Percentiles rank a stretch among this genome's conserved stretches.
These are phyloP conservation scores for Fusarium ramigenum DNA, from an alignment of 2,329 filamentous ascomycete species.

Conservation along the genomic window DNA sequence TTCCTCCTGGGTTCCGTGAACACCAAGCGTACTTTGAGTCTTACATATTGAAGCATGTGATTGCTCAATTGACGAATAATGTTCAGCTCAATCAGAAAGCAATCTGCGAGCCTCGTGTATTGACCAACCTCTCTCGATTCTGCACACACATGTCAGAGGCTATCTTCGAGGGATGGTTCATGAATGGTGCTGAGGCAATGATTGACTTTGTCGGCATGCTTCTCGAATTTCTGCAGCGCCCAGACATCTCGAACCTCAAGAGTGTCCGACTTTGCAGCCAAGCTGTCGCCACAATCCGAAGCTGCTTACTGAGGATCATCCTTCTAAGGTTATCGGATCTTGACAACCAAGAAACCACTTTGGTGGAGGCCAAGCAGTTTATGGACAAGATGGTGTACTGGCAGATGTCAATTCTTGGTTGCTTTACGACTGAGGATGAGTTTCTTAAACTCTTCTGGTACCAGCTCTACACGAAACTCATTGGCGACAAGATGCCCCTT, in stretches of 20 bases:
- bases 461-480: constrained; percentile 87
- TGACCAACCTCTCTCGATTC: constrained; percentile 88
- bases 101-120: constrained; percentile 80
- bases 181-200: constrained; percentile 83
- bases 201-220: constrained; percentile 88
- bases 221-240: constrained; percentile 87
- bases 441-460: constrained; percentile 90
- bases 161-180: constrained; percentile 96
- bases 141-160: constrained; percentile 85
- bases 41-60: constrained; percentile 79
- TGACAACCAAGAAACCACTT: constrained; percentile 69
- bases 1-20: constrained; percentile 91
- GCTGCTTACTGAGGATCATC: constrained; percentile 80
- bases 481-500: constrained; percentile 73
- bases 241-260: constrained; percentile 83
- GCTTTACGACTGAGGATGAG: constrained; percentile 80
- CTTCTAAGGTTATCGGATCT: constrained; percentile 85
- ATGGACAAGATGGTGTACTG: constrained; percentile 92
- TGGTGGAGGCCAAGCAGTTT: constrained; percentile 73
- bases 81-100: constrained; percentile 77
- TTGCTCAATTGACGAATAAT: constrained; percentile 74
- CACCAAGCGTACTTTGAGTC: constrained; percentile 97
- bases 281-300: constrained; percentile 78
- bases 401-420: constrained; percentile 89
- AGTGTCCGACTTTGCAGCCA: constrained; percentile 91